A percentile compares a stretch with the other conserved stretches of the same genome.
Conservation (phyloP, 176 grass and related monocot species). For the Triticum timopheevii region DNA sequence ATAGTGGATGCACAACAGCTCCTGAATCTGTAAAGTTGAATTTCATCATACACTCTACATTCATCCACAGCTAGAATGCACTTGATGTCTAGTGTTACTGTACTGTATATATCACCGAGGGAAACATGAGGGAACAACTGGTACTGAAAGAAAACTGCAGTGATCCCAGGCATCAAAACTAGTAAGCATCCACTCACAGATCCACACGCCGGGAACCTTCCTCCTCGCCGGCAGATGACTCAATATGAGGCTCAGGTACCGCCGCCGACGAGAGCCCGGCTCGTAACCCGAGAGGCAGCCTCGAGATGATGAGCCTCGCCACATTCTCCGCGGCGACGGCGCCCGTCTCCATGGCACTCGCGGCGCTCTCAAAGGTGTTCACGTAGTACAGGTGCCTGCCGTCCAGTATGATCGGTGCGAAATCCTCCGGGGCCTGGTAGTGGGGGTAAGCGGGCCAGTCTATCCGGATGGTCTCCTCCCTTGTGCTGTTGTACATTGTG, state of each 20-base stretch:
- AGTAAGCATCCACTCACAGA: neutral
- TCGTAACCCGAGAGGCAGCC: constrained; percentile 27
- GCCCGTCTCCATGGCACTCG: constrained; percentile 77
- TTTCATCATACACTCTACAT: neutral
- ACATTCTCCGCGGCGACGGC: constrained; percentile 86
- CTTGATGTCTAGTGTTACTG: too few relatives aligned
- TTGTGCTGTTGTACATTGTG: constrained; percentile 44
- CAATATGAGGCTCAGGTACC: neutral
- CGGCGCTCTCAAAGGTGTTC: constrained; percentile 86
- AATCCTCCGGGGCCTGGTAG: constrained; percentile 74
- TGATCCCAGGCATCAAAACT: neutral
- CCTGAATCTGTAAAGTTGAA: too few relatives aligned
- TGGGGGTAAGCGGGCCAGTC: constrained; percentile 93
- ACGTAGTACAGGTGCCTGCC: constrained; percentile 89
- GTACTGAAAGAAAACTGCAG: too few relatives aligned
- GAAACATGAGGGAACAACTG: neutral
- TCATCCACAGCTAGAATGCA: neutral
- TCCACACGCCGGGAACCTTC: neutral
- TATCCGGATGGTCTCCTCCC: constrained; percentile 69
- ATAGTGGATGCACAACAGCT: too few relatives aligned
- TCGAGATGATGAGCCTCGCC: constrained; percentile 81
- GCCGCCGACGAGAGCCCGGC: neutral
- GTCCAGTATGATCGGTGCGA: constrained; percentile 82
- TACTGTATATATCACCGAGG: neutral
- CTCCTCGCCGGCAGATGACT: neutral